Base-by-base conservation (phyloP, 345 rosid genomes). In the Corchorus olitorius region DNA sequence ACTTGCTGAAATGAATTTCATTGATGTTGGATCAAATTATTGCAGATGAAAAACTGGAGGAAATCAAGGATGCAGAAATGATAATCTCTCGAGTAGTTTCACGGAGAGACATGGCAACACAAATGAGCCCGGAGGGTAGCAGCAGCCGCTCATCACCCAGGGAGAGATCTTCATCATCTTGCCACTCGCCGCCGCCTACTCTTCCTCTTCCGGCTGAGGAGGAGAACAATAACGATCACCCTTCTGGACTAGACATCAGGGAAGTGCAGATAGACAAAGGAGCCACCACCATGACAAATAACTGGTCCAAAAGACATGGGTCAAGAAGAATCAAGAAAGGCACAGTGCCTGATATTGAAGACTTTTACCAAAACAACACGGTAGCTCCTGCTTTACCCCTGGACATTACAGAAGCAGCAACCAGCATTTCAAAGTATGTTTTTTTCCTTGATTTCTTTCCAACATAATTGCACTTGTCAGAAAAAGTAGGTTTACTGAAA, bases 91-190 rank as follows among this genome's bases (percentile, higher is more conserved):
- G 84, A 3, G 88, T 71, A 22, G 77, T 86, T 62, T 89, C 93
- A 11, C 77, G 91, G 78, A 88, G 97, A 80, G 99, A 96, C 80
- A 93, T 89, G 90, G 92, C 98, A 9, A 93, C 99, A 8, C 98
- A 96, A 79, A 96, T 93, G 98, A 96, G 98, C 65, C 88, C 92
- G 4, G 89, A 85, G 4, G 83, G 81, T 50, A 83, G 84, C 56
- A 82, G 84, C 68, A 75, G 78, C 79, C 70, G 76, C 74, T 82
- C 86, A 53, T 89, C 90, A 56, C 83, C 89, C 4, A 78, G 79
- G 74, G 80, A 56, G 72, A 76, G 83, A 70, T 78, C 88, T 27
- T 83, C 87, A 6, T 83, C 87, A 6, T 45, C 62, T 11, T 76
- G 73, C 53, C 63, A 79, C 4, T 82, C 90, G 75, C 86, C 95